Percentiles rank a stretch among this genome's conserved stretches.
Conservation (phyloP, 768 basidiomycete species). For the Tulasnella calospora region DNA sequence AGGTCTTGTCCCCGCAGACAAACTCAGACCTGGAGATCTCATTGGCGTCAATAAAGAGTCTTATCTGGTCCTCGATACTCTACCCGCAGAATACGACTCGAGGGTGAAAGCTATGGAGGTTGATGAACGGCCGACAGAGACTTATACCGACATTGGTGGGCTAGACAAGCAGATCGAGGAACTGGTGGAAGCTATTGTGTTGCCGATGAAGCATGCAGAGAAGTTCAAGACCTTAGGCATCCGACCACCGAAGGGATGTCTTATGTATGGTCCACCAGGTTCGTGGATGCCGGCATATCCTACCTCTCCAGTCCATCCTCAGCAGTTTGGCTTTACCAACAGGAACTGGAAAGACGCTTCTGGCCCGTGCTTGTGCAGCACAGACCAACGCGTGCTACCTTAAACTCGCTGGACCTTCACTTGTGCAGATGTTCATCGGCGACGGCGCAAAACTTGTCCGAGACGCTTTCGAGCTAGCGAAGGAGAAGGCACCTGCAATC, state of each 20-base stretch:
- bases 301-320: conserved; percentile 2
- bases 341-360: conserved; percentile 95
- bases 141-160: conserved; percentile 95
- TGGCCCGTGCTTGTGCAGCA: conserved; percentile 96
- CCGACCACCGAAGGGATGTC: conserved; percentile 91
- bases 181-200: conserved; percentile 92
- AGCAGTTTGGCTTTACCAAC: conserved; percentile 7
- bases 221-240: conserved; percentile 99
- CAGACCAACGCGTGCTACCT: conserved; percentile 98
- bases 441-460: conserved; percentile 98
- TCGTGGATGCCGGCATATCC: conserved; percentile 24
- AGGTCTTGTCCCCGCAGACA: conserved; percentile 89
- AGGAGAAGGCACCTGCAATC: conserved; percentile 97
- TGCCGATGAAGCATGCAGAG: conserved; percentile 98
- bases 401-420: conserved; percentile 93
- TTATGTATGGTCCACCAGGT: conserved; percentile 99
- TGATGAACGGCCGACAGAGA: conserved; percentile 95
- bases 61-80: conserved; percentile 89
- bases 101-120: conserved; percentile 99
- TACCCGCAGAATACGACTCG: conserved; percentile 96
- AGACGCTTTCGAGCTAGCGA: conserved; percentile 95
- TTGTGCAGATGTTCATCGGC: conserved; percentile 99
- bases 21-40: conserved; percentile 85
- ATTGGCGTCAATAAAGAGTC: conserved; percentile 99
- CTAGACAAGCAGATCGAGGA: conserved; percentile 99